These are phyloP conservation scores for Mycena chlorophos DNA, from an alignment of 768 basidiomycete species.

Conservation along the genomic window DNA sequence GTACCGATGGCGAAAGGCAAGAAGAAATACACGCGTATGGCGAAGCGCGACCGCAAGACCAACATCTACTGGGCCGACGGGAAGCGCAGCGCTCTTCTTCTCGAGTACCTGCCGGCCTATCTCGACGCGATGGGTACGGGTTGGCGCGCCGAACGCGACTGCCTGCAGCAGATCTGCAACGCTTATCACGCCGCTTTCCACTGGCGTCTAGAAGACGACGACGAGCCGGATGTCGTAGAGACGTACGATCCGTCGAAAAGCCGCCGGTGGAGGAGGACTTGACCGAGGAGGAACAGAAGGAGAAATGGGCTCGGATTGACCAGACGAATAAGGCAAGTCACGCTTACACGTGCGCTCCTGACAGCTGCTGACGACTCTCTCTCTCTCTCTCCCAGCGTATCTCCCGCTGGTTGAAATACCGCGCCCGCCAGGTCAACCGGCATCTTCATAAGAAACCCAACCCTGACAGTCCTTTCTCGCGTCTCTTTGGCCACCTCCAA, in stretches of 20 bases:
- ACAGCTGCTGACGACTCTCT: not conserved
- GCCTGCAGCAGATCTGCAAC: constrained; percentile 1
- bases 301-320: constrained; percentile 1
- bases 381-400: not conserved
- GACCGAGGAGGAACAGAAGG: not conserved
- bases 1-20: too few relatives aligned
- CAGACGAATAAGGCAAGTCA: not conserved
- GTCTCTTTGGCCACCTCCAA: not conserved
- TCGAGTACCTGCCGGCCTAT: not conserved
- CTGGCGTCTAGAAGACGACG: not conserved
- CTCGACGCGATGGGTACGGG: not conserved
- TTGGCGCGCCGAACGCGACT: not conserved
- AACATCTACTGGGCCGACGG: constrained; percentile 5
- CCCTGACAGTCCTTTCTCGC: not conserved
- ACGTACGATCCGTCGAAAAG: constrained; percentile 2
- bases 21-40: constrained; percentile 1
- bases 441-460: not conserved
- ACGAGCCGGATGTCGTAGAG: constrained; percentile 2
- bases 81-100: not conserved
- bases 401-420: not conserved
- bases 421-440: not conserved
- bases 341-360: not conserved
- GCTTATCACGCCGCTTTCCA: not conserved
- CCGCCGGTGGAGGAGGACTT: constrained; percentile 3
- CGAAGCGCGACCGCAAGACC: constrained; percentile 1